Conservation (phyloP, 441 rosid species). For the Euphorbia schlechtendalii region DNA sequence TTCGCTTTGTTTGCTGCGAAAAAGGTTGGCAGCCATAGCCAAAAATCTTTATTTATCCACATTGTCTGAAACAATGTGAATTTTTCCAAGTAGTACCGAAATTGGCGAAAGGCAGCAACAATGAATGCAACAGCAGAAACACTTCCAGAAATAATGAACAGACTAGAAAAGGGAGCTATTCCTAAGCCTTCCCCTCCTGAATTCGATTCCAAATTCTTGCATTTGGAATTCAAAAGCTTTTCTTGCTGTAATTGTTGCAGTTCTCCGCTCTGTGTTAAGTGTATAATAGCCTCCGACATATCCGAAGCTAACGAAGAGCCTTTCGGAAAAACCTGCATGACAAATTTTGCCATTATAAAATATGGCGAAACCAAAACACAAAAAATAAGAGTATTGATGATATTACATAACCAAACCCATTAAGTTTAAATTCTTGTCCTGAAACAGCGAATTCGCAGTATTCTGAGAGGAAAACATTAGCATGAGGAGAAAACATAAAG, state of each 20-base stretch:
- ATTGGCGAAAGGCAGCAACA: background rate
- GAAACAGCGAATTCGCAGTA: background rate
- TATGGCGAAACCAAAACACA: too few species aligned
- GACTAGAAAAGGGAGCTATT: background rate
- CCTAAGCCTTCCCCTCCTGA: background rate
- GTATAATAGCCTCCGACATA: constrained; percentile 9
- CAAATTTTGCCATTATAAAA: too few species aligned
- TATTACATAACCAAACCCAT: constrained; percentile 11
- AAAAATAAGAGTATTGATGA: background rate
- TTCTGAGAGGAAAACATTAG: too few species aligned
- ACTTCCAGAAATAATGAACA: constrained; percentile 1
- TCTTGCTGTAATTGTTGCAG: constrained; percentile 9
- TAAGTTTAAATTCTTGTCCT: constrained; percentile 9
- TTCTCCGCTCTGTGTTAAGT: background rate
- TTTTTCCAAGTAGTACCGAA: background rate
- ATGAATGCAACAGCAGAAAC: constrained; percentile 2
- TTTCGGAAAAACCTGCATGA: background rate
- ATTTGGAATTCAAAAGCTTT: too few species aligned
- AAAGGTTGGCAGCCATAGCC: constrained; percentile 5
- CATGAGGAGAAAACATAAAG: too few species aligned
- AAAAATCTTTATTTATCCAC: background rate
- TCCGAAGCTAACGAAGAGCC: background rate
- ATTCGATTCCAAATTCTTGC: background rate
- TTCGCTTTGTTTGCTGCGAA: background rate
- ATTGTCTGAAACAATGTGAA: background rate